Percentiles rank a stretch among this genome's conserved stretches.
phyloP scores from a whole-genome alignment of 1,139 yeast species.

The Blastobotrys buckinghamii region DNA sequence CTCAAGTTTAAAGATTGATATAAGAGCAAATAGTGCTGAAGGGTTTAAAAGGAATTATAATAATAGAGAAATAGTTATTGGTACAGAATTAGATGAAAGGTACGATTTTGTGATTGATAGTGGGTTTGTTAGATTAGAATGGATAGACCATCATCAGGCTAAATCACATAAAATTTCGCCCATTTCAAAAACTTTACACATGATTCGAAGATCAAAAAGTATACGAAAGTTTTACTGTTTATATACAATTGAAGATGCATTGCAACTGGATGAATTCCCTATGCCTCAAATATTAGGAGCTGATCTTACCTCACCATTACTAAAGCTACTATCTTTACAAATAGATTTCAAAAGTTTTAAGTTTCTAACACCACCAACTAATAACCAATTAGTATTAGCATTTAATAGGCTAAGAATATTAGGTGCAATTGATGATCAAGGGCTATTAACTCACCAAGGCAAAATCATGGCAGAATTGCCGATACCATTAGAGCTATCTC shows the following conservation, averaged over 20 bases:
- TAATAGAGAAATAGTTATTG: neutral
- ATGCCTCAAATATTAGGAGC: slow-evolving; percentile 78
- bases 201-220: slow-evolving; percentile 40
- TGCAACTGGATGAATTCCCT: slow-evolving; percentile 54
- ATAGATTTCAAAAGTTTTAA: slow-evolving; percentile 83
- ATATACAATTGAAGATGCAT: slow-evolving; percentile 80
- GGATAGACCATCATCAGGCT: slow-evolving; percentile 1
- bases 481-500: slow-evolving; percentile 36
- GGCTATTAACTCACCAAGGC: slow-evolving; percentile 65
- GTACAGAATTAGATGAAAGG: neutral
- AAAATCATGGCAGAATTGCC: slow-evolving; percentile 84
- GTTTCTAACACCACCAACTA: slow-evolving; percentile 89
- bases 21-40: too few relatives aligned
- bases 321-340: slow-evolving; percentile 76
- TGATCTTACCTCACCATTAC: slow-evolving; percentile 70
- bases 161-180: slow-evolving; percentile 11
- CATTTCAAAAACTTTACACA: slow-evolving; percentile 20
- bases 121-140: slow-evolving; percentile 4
- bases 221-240: slow-evolving; percentile 83
- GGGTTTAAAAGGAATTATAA: neutral
- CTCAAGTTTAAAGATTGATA: too few relatives aligned
- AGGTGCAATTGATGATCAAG: slow-evolving; percentile 73
- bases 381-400: slow-evolving; percentile 69
- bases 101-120: slow-evolving; percentile 4
- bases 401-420: slow-evolving; percentile 47